Conservation (phyloP, 2,329 filamentous ascomycete genomes). For the Lachnellula hyalina region DNA sequence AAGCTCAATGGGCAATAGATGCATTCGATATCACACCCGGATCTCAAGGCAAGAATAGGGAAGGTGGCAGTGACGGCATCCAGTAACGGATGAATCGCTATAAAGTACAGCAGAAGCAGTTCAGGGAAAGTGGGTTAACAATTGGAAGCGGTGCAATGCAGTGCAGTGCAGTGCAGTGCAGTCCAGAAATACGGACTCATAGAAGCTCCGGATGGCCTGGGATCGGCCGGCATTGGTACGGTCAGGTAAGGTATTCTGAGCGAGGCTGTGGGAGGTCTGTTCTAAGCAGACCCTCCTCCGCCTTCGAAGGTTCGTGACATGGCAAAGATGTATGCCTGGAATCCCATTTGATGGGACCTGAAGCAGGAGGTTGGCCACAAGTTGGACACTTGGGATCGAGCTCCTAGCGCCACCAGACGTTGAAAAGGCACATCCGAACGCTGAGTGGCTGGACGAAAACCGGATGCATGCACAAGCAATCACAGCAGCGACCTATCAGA, state of each 20-base stretch:
- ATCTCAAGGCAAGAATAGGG: slow-evolving; percentile 4
- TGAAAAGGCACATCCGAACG: slow-evolving; percentile 10
- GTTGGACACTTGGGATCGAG: not conserved
- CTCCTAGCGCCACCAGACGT: slow-evolving; percentile 3
- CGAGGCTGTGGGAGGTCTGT: slow-evolving; percentile 6
- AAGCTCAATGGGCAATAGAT: slow-evolving; percentile 7
- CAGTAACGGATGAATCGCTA: slow-evolving; percentile 11
- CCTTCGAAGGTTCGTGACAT: slow-evolving; percentile 2
- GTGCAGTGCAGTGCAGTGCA: too few relatives aligned
- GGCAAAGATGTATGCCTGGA: slow-evolving; percentile 1
- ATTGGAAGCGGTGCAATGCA: not conserved
- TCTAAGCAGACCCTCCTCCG: not conserved
- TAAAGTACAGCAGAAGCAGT: not conserved
- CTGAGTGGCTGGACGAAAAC: slow-evolving; percentile 10
- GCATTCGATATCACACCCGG: slow-evolving; percentile 13
- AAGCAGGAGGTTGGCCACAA: not conserved
- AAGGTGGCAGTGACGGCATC: slow-evolving; percentile 10
- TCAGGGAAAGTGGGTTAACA: not conserved
- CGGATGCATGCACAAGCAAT: slow-evolving; percentile 17
- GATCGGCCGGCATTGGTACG: too few relatives aligned
- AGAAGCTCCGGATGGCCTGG: not conserved
- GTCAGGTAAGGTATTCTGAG: slow-evolving; percentile 1
- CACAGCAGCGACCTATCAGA: slow-evolving; percentile 21
- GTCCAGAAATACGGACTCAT: not conserved
- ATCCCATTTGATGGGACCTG: slow-evolving; percentile 4